A percentile compares a stretch with the other conserved stretches of the same genome.
phyloP scores from a whole-genome alignment of 2,329 filamentous ascomycete genomes.

The Colletotrichum karsti region DNA sequence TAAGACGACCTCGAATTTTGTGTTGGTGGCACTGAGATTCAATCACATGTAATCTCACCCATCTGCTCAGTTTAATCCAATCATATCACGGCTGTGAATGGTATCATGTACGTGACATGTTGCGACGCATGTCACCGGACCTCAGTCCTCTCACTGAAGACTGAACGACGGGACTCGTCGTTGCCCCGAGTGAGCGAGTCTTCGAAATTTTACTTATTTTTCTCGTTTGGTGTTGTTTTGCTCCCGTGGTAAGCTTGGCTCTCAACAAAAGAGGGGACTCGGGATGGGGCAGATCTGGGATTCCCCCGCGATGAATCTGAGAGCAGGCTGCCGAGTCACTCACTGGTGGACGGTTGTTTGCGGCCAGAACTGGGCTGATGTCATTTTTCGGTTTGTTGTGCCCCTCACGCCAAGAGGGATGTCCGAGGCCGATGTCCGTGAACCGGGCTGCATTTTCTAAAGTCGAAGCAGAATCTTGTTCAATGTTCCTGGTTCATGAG shows the following conservation, averaged over 20 bases:
- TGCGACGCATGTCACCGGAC: neutral
- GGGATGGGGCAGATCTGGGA: neutral
- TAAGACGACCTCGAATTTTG: too few relatives aligned
- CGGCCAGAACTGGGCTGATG: slow-evolving; percentile 18
- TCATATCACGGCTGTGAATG: neutral
- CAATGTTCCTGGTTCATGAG: neutral
- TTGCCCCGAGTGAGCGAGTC: neutral
- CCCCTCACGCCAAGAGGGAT: neutral
- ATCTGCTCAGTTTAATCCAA: neutral
- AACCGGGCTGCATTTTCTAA: neutral
- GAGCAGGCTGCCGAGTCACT: neutral
- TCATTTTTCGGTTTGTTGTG: neutral
- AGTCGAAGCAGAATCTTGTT: too few relatives aligned
- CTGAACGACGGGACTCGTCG: neutral
- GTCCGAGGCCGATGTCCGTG: neutral
- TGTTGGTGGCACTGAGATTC: too few relatives aligned
- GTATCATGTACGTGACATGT: neutral
- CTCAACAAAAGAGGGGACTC: slow-evolving; percentile 18
- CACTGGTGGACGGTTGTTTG: neutral
- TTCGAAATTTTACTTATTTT: neutral
- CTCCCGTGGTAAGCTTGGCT: neutral
- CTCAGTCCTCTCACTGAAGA: neutral
- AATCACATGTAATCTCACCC: too few relatives aligned
- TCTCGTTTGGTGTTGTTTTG: neutral
- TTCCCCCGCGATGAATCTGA: slow-evolving; percentile 9